Evolutionary conservation across 306 rosid species (phyloP).

Genomic region (Fragaria iinumae): DNA sequence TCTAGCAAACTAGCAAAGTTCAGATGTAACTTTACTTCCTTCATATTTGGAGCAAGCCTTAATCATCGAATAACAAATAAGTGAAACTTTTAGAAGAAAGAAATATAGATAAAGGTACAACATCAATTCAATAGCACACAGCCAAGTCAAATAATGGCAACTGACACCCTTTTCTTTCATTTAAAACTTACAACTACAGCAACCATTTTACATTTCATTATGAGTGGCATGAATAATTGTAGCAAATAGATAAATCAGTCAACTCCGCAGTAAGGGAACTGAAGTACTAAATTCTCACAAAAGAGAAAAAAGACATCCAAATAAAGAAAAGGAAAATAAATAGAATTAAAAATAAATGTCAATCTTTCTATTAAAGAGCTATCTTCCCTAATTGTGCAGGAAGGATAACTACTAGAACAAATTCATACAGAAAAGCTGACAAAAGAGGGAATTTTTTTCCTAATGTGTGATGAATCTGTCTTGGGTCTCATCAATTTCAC

Average conservation of each 20-base stretch:
- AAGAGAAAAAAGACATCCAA: not conserved
- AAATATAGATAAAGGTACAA: no score
- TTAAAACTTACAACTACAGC: not conserved
- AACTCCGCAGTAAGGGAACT: slow-evolving; percentile 1
- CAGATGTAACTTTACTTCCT: slow-evolving; percentile 29
- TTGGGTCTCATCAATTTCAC: slow-evolving; percentile 44
- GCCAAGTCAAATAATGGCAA: not conserved
- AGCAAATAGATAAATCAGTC: not conserved
- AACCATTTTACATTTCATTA: not conserved
- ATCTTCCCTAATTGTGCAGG: slow-evolving; percentile 29
- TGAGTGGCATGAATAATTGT: not conserved
- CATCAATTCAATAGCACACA: not conserved
- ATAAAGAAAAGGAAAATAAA: slow-evolving; percentile 4
- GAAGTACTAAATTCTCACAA: not conserved
- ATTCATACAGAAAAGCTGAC: slow-evolving; percentile 37
- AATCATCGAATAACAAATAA: not conserved
- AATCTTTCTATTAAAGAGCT: slow-evolving; percentile 14
- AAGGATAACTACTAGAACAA: slow-evolving; percentile 41
- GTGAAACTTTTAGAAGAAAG: not conserved
- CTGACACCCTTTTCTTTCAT: not conserved
- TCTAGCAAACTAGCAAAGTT: slow-evolving; percentile 28
- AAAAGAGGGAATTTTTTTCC: slow-evolving; percentile 31
- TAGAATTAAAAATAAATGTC: slow-evolving; percentile 1
- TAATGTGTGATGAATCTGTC: slow-evolving; percentile 33
- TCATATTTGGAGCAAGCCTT: slow-evolving; percentile 25